Conservation (phyloP, 2,329 filamentous ascomycete genomes). For the Colletotrichum nymphaeae region DNA sequence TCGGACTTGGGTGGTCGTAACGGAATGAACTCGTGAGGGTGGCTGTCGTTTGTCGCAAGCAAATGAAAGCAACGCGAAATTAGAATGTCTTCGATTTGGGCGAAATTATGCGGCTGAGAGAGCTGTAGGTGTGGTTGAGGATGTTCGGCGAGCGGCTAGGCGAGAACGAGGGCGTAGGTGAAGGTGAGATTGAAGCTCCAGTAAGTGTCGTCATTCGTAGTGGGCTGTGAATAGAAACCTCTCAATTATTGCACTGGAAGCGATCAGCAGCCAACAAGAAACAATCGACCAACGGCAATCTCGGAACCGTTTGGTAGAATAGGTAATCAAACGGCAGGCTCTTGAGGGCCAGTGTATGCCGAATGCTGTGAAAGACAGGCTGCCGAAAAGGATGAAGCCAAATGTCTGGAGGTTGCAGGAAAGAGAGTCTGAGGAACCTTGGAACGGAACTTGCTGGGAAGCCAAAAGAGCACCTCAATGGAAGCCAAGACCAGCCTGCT, state of each 20-base stretch:
- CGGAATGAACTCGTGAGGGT: neutral
- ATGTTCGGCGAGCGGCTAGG: slow-evolving; percentile 3
- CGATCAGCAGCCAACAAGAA: neutral
- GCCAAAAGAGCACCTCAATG: neutral
- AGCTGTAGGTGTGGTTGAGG: slow-evolving; percentile 13
- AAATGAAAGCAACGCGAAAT: neutral
- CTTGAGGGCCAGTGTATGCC: neutral
- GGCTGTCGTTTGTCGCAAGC: slow-evolving; percentile 1
- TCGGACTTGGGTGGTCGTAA: slow-evolving; percentile 15
- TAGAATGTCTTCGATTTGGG: neutral
- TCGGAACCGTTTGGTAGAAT: neutral
- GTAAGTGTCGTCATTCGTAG: slow-evolving; percentile 32
- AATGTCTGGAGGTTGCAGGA: slow-evolving; percentile 4
- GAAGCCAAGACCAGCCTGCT: slow-evolving; percentile 22
- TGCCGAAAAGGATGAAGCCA: slow-evolving; percentile 13
- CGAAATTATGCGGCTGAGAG: neutral
- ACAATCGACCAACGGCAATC: slow-evolving; percentile 8
- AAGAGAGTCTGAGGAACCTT: slow-evolving; percentile 1
- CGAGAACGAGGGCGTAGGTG: neutral
- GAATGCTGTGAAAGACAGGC: neutral
- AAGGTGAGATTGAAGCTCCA: slow-evolving; percentile 28
- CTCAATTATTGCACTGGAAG: slow-evolving; percentile 21
- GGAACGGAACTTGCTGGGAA: slow-evolving; percentile 1
- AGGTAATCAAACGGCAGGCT: neutral
- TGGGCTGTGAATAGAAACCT: slow-evolving; percentile 15